Percentiles rank a stretch among this genome's conserved stretches.
Evolutionary conservation across 306 rosid species (phyloP).

Genomic region (Malus sylvestris): DNA sequence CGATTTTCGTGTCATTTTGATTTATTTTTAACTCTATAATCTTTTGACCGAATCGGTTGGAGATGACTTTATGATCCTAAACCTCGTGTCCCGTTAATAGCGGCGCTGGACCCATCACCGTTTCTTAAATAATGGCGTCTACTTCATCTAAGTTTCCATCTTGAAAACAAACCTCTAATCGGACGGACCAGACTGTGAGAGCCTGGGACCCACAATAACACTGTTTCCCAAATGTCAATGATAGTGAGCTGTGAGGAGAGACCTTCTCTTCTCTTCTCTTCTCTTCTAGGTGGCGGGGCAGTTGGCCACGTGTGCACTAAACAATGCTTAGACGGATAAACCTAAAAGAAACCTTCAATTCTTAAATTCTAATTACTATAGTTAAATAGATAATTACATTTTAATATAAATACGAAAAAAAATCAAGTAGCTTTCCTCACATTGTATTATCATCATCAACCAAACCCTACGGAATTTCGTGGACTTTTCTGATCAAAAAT

Average conservation of each 20-base stretch:
- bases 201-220: not conserved
- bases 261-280: not conserved
- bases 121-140: not conserved
- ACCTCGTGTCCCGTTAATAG: not conserved
- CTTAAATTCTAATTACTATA: not conserved
- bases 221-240: not conserved
- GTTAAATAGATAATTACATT: not conserved
- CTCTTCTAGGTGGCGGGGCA: not conserved
- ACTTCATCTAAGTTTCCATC: not conserved
- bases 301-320: not conserved
- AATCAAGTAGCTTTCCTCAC: not conserved
- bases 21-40: no score
- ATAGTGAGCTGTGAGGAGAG: not conserved
- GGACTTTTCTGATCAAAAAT: slow-evolving; percentile 33
- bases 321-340: not conserved
- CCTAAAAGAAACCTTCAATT: not conserved
- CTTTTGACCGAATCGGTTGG: no score
- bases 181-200: not conserved
- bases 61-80: not conserved
- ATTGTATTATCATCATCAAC: slow-evolving; percentile 16
- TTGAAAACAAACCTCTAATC: not conserved
- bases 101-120: not conserved
- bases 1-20: no score
- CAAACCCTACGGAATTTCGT: slow-evolving; percentile 20
- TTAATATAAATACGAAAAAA: not conserved